phyloP scores from a whole-genome alignment of 1,284 basidiomycete genomes.

The Pseudozyma hubeiensis region DNA sequence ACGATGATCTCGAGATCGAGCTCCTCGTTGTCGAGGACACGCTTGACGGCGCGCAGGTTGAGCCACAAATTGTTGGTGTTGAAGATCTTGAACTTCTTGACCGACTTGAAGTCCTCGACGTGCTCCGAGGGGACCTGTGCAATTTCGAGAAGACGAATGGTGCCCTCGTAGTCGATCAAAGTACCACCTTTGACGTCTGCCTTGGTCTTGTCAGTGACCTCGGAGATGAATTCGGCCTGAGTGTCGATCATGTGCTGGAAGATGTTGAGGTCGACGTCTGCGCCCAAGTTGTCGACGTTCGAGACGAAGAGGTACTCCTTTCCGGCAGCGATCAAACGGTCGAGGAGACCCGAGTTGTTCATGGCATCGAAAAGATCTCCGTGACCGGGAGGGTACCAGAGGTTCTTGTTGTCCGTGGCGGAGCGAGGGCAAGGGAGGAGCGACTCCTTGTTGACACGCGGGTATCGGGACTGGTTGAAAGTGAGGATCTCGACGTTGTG shows the following conservation, averaged over 20 bases:
- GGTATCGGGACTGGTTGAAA: conserved; percentile 98
- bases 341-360: conserved; percentile 93
- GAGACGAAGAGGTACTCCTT: conserved; percentile 99
- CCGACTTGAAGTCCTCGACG: conserved; percentile 96
- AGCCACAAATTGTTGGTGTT: conserved; percentile 96
- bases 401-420: conserved; percentile 89
- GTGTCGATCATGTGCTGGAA: conserved; percentile 73
- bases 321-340: conserved; percentile 91
- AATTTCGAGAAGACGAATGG: conserved; percentile 93
- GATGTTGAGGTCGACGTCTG: conserved; percentile 80
- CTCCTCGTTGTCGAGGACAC: conserved; percentile 87
- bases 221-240: conserved; percentile 69
- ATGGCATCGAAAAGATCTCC: conserved; percentile 95
- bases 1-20: conserved; percentile 89
- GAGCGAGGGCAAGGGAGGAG: conserved; percentile 88
- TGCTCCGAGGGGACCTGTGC: conserved; percentile 98
- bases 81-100: conserved; percentile 72
- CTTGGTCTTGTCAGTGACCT: conserved; percentile 99
- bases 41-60: conserved; percentile 89
- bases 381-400: conserved; percentile 96
- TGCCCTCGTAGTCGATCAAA: conserved; percentile 90
- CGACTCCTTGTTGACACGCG: conserved; percentile 94
- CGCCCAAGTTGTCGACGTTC: conserved; percentile 98
- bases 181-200: conserved; percentile 99
- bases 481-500: conserved; percentile 71